Evolutionary conservation across 116 monocot genomes (phyloP).

Genomic region (Iris pallida): DNA sequence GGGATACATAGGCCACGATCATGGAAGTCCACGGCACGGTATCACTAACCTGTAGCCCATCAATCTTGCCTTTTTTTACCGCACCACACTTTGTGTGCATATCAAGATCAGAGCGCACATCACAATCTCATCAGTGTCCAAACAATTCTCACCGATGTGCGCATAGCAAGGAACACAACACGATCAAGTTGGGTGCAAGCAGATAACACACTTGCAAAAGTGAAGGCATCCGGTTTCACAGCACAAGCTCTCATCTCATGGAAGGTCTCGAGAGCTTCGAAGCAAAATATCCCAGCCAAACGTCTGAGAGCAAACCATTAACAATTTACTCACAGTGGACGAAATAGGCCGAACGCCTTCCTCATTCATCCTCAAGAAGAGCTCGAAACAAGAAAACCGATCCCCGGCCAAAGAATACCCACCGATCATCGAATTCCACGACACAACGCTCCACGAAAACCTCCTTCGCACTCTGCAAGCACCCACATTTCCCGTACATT

Average conservation of each 20-base stretch:
- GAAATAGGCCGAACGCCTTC: slow-evolving; percentile 42
- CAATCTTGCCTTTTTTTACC: slow-evolving; percentile 37
- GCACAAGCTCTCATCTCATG: slow-evolving; percentile 29
- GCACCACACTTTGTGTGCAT: slow-evolving; percentile 77
- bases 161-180: too few species aligned
- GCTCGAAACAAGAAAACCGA: slow-evolving; percentile 31
- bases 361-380: slow-evolving; percentile 42
- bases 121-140: slow-evolving; percentile 43
- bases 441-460: slow-evolving; percentile 54
- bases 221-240: slow-evolving; percentile 40
- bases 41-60: slow-evolving; percentile 33
- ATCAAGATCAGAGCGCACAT: slow-evolving; percentile 60
- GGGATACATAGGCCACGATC: slow-evolving; percentile 54
- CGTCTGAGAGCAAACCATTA: slow-evolving; percentile 50
- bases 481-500: slow-evolving; percentile 68
- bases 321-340: slow-evolving; percentile 55
- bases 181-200: slow-evolving; percentile 71
- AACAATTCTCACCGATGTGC: slow-evolving; percentile 7
- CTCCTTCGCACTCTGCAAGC: slow-evolving; percentile 38
- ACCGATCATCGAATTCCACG: slow-evolving; percentile 63
- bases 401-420: slow-evolving; percentile 52
- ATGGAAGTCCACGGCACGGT: slow-evolving; percentile 57
- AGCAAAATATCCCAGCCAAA: slow-evolving; percentile 18
- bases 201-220: slow-evolving; percentile 47
- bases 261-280: slow-evolving; percentile 35